phyloP scores from a whole-genome alignment of 2,329 filamentous ascomycete genomes.

The Neofusicoccum sp. region DNA sequence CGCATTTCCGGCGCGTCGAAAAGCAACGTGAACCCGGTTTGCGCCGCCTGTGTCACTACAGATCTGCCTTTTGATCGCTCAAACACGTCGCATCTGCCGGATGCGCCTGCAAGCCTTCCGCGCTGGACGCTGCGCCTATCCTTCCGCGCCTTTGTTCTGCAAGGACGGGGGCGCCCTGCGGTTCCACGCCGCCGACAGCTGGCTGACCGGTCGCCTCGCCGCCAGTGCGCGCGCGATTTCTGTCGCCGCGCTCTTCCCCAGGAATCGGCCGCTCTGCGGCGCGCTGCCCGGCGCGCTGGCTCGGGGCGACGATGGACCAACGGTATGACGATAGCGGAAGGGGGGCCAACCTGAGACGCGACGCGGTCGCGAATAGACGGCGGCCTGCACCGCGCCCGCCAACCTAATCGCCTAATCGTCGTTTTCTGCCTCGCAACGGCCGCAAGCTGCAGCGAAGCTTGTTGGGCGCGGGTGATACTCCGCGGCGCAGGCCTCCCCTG shows the following conservation, averaged over 20 bases:
- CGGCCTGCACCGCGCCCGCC: slow-evolving; percentile 11
- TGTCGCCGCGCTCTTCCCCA: slow-evolving; percentile 8
- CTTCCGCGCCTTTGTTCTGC: slow-evolving; percentile 14
- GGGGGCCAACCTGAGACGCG: slow-evolving; percentile 15
- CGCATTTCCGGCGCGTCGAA: slow-evolving; percentile 3
- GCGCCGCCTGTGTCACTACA: slow-evolving; percentile 1
- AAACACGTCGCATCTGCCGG: slow-evolving; percentile 17
- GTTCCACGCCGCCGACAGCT: neutral
- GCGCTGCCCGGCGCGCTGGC: neutral
- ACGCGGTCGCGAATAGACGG: slow-evolving; percentile 15
- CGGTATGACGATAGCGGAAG: slow-evolving; percentile 2
- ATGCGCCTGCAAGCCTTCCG: slow-evolving; percentile 18
- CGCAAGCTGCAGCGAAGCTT: slow-evolving; percentile 5
- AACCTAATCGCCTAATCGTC: slow-evolving; percentile 14
- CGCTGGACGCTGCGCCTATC: slow-evolving; percentile 17
- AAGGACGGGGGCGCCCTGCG: slow-evolving; percentile 12
- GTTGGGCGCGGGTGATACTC: neutral
- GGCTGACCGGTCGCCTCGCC: neutral
- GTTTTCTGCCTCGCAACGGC: slow-evolving; percentile 6
- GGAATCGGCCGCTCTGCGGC: slow-evolving; percentile 14
- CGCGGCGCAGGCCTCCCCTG: neutral
- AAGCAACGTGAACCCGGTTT: slow-evolving; percentile 18
- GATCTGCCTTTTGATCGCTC: slow-evolving; percentile 18
- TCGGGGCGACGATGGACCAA: neutral
- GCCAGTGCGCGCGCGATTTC: neutral